Evolutionary conservation across 2,329 filamentous ascomycete species (phyloP), one percentile per base, ranked within the genome.

Genomic region (Thielaviopsis ethacetica): DNA sequence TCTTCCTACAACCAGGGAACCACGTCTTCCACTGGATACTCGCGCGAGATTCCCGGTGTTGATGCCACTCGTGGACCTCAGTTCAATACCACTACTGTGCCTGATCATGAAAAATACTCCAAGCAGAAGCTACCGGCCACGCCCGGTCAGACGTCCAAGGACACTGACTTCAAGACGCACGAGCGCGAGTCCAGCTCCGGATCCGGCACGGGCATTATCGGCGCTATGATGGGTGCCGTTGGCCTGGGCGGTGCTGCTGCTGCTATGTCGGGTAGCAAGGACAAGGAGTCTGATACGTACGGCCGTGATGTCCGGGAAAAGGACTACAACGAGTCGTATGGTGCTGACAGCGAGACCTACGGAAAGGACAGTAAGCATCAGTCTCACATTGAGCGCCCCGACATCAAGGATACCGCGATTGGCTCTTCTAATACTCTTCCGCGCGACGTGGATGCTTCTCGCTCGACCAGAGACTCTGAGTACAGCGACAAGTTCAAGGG

Each of bases 181-280:
- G 44, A 49, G 44, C 24, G 7, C 15, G 15, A 34, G 6, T 41
- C 53, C 26, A 30, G n/a, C 53, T 19, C 24, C n/a, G 27, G 38
- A n/a, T 54, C 53, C 19, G 17, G 17, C 27, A 22, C 53, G n/a
- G 22, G 59, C 2, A 58, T 61, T 10, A 54, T 61, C n/a, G 26
- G 59, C 13, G 56, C 52, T 22, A 30, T 61, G 27, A 59, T 61
- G 53, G 60, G 57, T 17, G 60, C 56, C 38, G 57, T 56, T 34
- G 57, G 57, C 4, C 57, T 61, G 17, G 50, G 60, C 9, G 57
- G 54, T 51, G 57, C 56, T 41, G 60, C 60, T 27, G 57, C 57
- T 27, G 54, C 53, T 12, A 55, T 59, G 21, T 24, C 60, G 2
- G 41, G 54, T 10, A 53, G 54, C 26, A 54, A 58, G 17, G n/a